Evolutionary conservation across 140 eudicot species (phyloP).

Genomic region (Senecio squalidus): DNA sequence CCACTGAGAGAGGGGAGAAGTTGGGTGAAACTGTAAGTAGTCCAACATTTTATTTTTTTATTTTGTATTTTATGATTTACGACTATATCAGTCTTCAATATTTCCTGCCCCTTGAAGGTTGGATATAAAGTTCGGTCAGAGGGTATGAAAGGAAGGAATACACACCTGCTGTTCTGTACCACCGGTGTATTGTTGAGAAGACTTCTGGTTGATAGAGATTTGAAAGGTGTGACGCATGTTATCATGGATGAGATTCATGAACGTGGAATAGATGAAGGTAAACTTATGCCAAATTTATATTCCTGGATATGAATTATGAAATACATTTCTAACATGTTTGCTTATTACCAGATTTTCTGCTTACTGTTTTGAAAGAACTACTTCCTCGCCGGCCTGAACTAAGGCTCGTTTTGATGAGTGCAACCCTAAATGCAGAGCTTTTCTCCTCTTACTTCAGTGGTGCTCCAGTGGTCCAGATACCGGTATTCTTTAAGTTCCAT

Average conservation of each 20-base stretch:
- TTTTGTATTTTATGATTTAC: not conserved
- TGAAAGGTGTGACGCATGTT: slow-evolving; percentile 78
- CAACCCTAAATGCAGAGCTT: slow-evolving; percentile 72
- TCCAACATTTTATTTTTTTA: not conserved
- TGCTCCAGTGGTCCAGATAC: slow-evolving; percentile 65
- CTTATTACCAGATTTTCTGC: slow-evolving; percentile 84
- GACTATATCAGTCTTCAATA: not conserved
- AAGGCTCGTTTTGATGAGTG: slow-evolving; percentile 81
- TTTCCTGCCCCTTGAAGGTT: slow-evolving; percentile 33
- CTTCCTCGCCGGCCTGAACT: slow-evolving; percentile 76
- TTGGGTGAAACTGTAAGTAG: slow-evolving; percentile 80
- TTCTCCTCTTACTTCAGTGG: slow-evolving; percentile 77
- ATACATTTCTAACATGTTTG: not conserved
- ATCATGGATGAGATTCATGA: slow-evolving; percentile 94
- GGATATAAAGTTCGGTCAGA: slow-evolving; percentile 90
- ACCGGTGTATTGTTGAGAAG: slow-evolving; percentile 81
- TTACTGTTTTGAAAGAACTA: slow-evolving; percentile 63
- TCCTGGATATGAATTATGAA: slow-evolving; percentile 16
- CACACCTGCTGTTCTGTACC: slow-evolving; percentile 79
- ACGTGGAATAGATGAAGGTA: slow-evolving; percentile 96
- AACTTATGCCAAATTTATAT: not conserved
- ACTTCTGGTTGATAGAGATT: slow-evolving; percentile 64
- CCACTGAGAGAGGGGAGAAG: slow-evolving; percentile 77
- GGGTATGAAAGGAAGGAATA: slow-evolving; percentile 84
- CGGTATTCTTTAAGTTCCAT: slow-evolving; percentile 27